Evolutionary conservation across 2,329 filamentous ascomycete species (phyloP).

Genomic region (Cercospora zeae-maydis): DNA sequence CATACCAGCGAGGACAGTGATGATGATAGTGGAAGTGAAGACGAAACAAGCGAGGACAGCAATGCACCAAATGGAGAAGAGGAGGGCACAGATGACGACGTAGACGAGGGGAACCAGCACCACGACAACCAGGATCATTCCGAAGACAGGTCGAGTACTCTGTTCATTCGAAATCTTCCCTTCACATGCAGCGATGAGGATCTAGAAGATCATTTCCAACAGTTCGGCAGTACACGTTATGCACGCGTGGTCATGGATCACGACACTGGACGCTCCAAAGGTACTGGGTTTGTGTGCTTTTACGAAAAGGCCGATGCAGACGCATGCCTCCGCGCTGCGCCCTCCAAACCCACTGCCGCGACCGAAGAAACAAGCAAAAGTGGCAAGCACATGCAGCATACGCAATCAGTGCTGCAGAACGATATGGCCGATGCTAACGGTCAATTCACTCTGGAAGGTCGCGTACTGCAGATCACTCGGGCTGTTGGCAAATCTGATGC

Average conservation of each 20-base stretch:
- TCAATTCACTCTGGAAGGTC: slow-evolving; percentile 84
- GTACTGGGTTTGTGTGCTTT: slow-evolving; percentile 95
- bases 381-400: slow-evolving; percentile 42
- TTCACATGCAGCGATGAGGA: slow-evolving; percentile 81
- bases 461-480: slow-evolving; percentile 76
- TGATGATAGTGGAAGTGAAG: slow-evolving; percentile 38
- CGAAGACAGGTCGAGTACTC: slow-evolving; percentile 66
- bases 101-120: slow-evolving; percentile 45
- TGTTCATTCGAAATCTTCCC: slow-evolving; percentile 92
- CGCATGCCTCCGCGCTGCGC: slow-evolving; percentile 71
- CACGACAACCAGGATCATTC: slow-evolving; percentile 44
- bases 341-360: slow-evolving; percentile 49
- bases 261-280: slow-evolving; percentile 78
- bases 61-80: not conserved
- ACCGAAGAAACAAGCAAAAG: slow-evolving; percentile 27
- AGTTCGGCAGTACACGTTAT: slow-evolving; percentile 85
- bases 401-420: slow-evolving; percentile 83
- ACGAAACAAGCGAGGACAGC: slow-evolving; percentile 41
- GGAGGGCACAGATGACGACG: slow-evolving; percentile 37
- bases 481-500: slow-evolving; percentile 85
- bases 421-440: slow-evolving; percentile 77
- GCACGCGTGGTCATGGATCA: slow-evolving; percentile 87
- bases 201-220: slow-evolving; percentile 78
- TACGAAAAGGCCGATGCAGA: slow-evolving; percentile 71
- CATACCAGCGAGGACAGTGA: slow-evolving; percentile 25